Base-by-base conservation (phyloP, 192 early-diverging fungal species). In the Phycomyces nitens region DNA sequence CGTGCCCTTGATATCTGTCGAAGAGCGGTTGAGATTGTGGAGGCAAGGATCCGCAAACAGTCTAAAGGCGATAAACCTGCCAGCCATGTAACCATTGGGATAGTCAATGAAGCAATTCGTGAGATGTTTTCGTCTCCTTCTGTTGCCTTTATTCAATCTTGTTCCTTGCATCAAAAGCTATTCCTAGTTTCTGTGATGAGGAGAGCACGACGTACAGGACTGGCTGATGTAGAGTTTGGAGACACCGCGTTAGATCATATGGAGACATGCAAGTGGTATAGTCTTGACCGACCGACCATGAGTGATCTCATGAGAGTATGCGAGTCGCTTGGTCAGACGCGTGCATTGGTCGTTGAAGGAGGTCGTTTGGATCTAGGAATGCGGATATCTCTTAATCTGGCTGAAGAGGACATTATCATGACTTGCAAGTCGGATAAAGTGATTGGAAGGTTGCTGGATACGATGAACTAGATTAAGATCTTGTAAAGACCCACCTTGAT, bases 1-100 rank as follows among this genome's bases (percentile, higher is more conserved):
- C 79, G 95, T 15, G 94, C 94, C 2, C 79, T 99, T 40, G 96
- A 97, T 72, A 94, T 99, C 44, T 98, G 95, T 75, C 83, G 90
- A 26, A 75, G 88, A 9, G 86, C 89, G 0, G 84, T 90, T 1
- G 90, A 90, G 64, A 83, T 92, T 59, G 82, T 85, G 5, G 89
- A 89, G 71, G 66, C 68, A 16, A 54, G 65, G 44, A 56, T 77
- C 24, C 40, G 21, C 12, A n/a, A 26, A 43, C 64, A 64, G 38
- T 55, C 64, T 51, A 64, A 58, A 14, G 53, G 60, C 51, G 26
- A 54, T 16, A 34, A 54, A 20, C 69, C 64, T 21, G 42, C 61
- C 0, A 70, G 56, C 16, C 77, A 82, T 57, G 86, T 89, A 7
- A 88, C 86, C 1, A 87, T 88, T 71, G 71, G 75, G 41, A 82